Percentiles rank a stretch among this genome's conserved stretches.
phyloP scores from a whole-genome alignment of 306 rosid genomes.

The Casuarina equisetifolia region DNA sequence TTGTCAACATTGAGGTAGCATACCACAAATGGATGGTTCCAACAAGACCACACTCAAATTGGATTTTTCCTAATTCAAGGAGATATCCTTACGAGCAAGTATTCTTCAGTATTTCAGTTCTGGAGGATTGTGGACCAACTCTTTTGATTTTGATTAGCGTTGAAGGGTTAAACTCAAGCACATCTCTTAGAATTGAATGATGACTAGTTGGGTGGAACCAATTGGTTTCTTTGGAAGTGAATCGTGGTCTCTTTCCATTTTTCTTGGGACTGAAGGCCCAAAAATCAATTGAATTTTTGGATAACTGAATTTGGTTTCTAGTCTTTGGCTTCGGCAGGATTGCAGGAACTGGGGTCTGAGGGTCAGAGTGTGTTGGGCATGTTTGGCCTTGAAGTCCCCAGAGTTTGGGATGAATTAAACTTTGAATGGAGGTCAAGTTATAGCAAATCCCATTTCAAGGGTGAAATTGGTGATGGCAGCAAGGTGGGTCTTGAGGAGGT shows the following conservation, averaged over 20 bases:
- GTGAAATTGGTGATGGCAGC: slow-evolving; percentile 43
- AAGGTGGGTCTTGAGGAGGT: slow-evolving; percentile 42
- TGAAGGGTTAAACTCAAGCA: neutral
- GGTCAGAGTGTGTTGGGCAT: neutral
- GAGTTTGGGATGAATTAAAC: neutral
- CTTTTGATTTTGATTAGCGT: neutral
- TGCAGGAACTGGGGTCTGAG: neutral
- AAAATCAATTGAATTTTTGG: neutral
- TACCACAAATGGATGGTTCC: too few relatives aligned
- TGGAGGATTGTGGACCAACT: neutral
- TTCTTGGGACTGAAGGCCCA: neutral
- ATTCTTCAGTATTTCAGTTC: neutral
- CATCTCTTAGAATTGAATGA: neutral
- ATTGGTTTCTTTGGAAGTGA: neutral
- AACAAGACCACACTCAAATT: too few relatives aligned
- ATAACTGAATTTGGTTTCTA: neutral
- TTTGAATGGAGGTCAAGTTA: slow-evolving; percentile 33
- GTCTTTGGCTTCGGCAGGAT: neutral
- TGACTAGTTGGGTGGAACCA: neutral
- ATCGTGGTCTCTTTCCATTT: neutral
- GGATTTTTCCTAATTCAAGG: too few relatives aligned
- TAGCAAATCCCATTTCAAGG: slow-evolving; percentile 45
- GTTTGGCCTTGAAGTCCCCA: neutral
- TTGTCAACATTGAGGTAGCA: too few relatives aligned
- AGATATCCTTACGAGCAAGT: neutral